phyloP scores from a whole-genome alignment of 257 asterid species.

The Fraxinus cuspidata region DNA sequence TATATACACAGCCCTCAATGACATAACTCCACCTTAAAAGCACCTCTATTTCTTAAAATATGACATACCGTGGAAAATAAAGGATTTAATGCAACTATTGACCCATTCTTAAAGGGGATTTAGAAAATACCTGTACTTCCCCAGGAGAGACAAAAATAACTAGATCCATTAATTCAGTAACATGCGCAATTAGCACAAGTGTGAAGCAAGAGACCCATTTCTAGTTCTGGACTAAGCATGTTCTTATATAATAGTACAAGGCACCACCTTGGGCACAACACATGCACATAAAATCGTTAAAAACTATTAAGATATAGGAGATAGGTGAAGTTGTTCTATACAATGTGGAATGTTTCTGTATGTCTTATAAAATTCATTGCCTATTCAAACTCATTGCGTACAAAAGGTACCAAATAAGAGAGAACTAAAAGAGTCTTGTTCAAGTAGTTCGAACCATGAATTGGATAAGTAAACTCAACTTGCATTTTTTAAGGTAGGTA shows the following conservation, averaged over 20 bases:
- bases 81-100: not conserved
- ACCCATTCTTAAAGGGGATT: not conserved
- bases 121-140: not conserved
- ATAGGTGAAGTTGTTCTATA: not conserved
- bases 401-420: not conserved
- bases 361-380: not conserved
- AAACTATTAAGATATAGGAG: not conserved
- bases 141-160: not conserved
- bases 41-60: not conserved
- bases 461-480: not conserved
- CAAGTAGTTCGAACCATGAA: not conserved
- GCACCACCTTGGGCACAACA: not conserved
- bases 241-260: not conserved
- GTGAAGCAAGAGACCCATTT: not conserved
- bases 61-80: not conserved
- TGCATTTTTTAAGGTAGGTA: not conserved
- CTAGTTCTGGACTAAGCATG: not conserved
- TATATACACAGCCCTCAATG: not conserved
- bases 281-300: not conserved
- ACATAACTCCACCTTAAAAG: not conserved
- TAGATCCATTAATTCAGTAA: not conserved
- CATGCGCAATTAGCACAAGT: not conserved
- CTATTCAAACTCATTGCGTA: not conserved
- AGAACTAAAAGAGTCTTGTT: not conserved
- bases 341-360: not conserved